Evolutionary conservation across 495 filamentous ascomycete genomes (phyloP).

Genomic region (Oleoguttula mirabilis): DNA sequence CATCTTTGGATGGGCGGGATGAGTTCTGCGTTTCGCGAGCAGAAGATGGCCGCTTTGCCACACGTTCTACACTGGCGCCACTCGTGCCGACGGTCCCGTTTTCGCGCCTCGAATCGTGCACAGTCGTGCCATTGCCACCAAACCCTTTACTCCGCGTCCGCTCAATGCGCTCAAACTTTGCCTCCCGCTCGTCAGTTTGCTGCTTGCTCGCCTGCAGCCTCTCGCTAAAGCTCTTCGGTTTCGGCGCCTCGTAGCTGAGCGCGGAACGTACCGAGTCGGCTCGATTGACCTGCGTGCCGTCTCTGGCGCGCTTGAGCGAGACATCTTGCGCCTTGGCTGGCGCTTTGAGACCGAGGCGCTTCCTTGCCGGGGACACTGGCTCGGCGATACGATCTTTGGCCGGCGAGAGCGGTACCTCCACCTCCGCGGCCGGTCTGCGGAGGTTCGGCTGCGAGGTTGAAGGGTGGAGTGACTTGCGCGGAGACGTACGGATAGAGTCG

Average conservation of each 20-base stretch:
- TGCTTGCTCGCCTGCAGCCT: conserved; percentile 56
- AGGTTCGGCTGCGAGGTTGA: conserved; percentile 3
- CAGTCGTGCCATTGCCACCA: neutral
- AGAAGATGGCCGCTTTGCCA: too few relatives aligned
- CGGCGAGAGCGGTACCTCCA: conserved; percentile 79
- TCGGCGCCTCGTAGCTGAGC: conserved; percentile 14
- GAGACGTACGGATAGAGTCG: neutral
- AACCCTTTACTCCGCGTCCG: conserved; percentile 49
- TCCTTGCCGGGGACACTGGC: conserved; percentile 65
- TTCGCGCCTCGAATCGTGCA: neutral
- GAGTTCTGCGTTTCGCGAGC: conserved; percentile 3
- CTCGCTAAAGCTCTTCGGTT: conserved; percentile 72
- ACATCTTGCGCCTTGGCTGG: conserved; percentile 70
- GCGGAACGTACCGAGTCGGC: neutral
- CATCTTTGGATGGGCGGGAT: neutral
- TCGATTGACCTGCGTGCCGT: conserved; percentile 10
- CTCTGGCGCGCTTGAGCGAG: conserved; percentile 59
- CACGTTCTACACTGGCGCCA: neutral
- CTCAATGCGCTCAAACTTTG: conserved; percentile 42
- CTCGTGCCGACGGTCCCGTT: neutral
- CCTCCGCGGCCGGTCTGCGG: conserved; percentile 22
- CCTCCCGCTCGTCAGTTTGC: conserved; percentile 43
- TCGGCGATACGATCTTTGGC: conserved; percentile 40
- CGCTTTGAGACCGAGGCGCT: conserved; percentile 81
- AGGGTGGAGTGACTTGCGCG: conserved; percentile 1